Percentiles rank a stretch among this genome's conserved stretches.
phyloP scores from a whole-genome alignment of 345 rosid species.

The Acer yangbiense region DNA sequence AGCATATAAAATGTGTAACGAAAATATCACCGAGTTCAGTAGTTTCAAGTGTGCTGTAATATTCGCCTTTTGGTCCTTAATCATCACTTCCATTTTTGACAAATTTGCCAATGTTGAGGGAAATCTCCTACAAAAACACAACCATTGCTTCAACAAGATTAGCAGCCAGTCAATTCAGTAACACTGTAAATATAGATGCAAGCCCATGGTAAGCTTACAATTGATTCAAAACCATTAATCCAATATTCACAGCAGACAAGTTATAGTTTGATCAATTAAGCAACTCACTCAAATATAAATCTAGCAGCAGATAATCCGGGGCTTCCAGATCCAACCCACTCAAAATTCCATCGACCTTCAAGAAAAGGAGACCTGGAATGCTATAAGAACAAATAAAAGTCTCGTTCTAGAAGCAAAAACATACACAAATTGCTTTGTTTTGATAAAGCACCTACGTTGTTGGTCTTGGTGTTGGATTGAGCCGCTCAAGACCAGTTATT shows the following conservation, averaged over 20 bases:
- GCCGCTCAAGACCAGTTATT: conserved; percentile 82
- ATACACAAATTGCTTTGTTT: conserved; percentile 8
- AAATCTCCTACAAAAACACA: conserved; percentile 62
- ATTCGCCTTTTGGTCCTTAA: conserved; percentile 66
- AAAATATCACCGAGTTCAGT: conserved; percentile 58
- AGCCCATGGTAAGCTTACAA: not conserved
- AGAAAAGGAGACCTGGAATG: conserved; percentile 90
- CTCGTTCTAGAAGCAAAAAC: conserved; percentile 7
- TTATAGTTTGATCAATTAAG: not conserved
- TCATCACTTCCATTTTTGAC: conserved; percentile 67
- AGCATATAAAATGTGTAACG: not conserved
- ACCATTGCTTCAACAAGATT: conserved; percentile 13
- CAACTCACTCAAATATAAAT: conserved; percentile 67
- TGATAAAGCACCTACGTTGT: conserved; percentile 69
- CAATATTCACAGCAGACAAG: not conserved
- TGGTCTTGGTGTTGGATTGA: conserved; percentile 88
- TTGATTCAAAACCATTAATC: not conserved
- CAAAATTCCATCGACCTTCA: conserved; percentile 90
- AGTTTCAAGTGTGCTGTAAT: conserved; percentile 66
- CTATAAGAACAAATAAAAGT: conserved; percentile 52
- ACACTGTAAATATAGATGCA: not conserved
- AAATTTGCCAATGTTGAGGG: conserved; percentile 71
- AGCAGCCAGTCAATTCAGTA: not conserved
- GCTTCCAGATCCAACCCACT: conserved; percentile 90
- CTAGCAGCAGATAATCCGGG: conserved; percentile 73